Evolutionary conservation across 495 filamentous ascomycete genomes (phyloP).

Genomic region (Neurospora hispaniola): DNA sequence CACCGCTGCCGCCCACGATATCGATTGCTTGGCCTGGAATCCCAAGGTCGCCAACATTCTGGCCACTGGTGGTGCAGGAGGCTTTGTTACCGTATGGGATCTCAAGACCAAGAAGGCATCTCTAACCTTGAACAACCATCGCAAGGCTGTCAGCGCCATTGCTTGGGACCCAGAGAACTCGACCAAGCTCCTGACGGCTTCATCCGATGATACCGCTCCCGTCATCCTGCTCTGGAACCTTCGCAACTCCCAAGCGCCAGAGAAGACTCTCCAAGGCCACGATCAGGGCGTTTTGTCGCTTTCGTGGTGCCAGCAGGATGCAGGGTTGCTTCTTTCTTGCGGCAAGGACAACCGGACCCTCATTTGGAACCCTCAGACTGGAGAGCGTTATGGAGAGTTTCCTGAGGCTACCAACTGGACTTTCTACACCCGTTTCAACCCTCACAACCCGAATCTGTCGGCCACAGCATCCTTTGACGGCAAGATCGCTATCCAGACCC

Average conservation of each 20-base stretch:
- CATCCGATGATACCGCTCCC: conserved; percentile 81
- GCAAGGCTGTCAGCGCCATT: conserved; percentile 89
- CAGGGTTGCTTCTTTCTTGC: conserved; percentile 80
- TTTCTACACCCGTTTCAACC: conserved; percentile 91
- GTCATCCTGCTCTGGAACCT: conserved; percentile 90
- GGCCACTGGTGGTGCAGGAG: conserved; percentile 86
- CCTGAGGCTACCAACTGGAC: conserved; percentile 98
- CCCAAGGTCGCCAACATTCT: conserved; percentile 94
- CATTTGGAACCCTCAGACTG: conserved; percentile 92
- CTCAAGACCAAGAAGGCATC: conserved; percentile 94
- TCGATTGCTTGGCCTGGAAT: conserved; percentile 96
- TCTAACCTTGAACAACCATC: conserved; percentile 87
- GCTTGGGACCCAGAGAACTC: conserved; percentile 94
- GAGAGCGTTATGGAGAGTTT: conserved; percentile 80
- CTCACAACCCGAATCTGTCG: conserved; percentile 78
- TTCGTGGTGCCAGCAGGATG: conserved; percentile 92
- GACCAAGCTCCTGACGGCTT: conserved; percentile 87
- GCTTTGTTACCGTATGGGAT: conserved; percentile 98
- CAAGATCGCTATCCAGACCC: conserved; percentile 81
- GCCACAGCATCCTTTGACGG: conserved; percentile 96
- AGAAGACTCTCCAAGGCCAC: conserved; percentile 77
- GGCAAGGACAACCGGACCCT: conserved; percentile 95
- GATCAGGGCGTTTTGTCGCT: conserved; percentile 88
- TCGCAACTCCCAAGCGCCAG: conserved; percentile 89
- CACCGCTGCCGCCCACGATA: conserved; percentile 78